Evolutionary conservation across 2,329 filamentous ascomycete genomes (phyloP), one percentile per base, ranked within the genome.

Genomic region (Hypoxylon sp.): DNA sequence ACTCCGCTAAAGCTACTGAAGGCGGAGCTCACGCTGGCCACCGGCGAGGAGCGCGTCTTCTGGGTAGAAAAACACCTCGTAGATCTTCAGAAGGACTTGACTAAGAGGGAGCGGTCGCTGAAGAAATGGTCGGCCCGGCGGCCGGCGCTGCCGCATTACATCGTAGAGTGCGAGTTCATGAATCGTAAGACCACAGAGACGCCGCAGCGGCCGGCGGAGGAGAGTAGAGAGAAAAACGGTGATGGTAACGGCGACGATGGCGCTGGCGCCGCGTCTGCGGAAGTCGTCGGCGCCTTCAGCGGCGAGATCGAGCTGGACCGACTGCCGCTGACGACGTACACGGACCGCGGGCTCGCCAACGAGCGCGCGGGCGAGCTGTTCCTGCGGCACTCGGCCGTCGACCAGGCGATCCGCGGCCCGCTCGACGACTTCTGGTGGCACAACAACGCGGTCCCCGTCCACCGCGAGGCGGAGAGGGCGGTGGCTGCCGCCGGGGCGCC

Each of bases 111-210:
- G 46, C 63, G 49, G n/a, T 28, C 8, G 1, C 55, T 67, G 6
- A 55, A 44, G 51, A 69, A 70, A 46, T 71, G 70, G 70, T 48
- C 61, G 3, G 42, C 50, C 1, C 42, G 22, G 14, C 44, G 71
- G 12, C 69, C 64, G 0, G 68, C 51, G 24, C n/a, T 72, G 9
- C 59, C 49, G 0, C 70, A 70, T 18, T 74, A 68, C 20, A 46
- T 71, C 40, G 72, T 74, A 44, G 60, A 66, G 14, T 71, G 72
- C 64, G 69, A 73, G 18, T 56, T 71, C 40, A 45, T 70, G 44
- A 66, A 38, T 0, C 61, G 55, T 7, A 48, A 7, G 20, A 36
- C 56, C 1, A 36, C 50, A 7, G 60, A 64, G 9, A 45, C n/a
- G 28, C 55, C 33, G 4, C 26, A 46, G 33, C 18, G 36, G 5